phyloP scores from a whole-genome alignment of 2,329 filamentous ascomycete genomes.

The Colletotrichum sp. region DNA sequence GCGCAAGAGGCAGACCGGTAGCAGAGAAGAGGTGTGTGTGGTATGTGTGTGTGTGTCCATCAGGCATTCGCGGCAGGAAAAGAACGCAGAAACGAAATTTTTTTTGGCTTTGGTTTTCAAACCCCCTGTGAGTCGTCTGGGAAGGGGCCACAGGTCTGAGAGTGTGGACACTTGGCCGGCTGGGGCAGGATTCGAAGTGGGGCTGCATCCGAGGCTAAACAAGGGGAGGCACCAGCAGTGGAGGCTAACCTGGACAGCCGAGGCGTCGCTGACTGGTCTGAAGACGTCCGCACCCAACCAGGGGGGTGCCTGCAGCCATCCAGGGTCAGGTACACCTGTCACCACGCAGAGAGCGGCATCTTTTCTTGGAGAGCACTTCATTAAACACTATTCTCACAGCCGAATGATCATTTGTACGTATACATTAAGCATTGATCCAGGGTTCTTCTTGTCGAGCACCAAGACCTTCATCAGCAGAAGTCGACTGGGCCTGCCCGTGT shows the following conservation, averaged over 20 bases:
- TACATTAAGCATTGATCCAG: not conserved
- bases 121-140: not conserved
- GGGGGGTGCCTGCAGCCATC: slow-evolving; percentile 4
- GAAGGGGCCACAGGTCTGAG: not conserved
- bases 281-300: not conserved
- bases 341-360: not conserved
- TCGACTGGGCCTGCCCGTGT: not conserved
- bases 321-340: not conserved
- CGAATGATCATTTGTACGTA: not conserved
- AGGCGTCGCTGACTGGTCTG: not conserved
- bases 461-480: not conserved
- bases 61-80: not conserved
- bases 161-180: not conserved
- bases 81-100: slow-evolving; percentile 9
- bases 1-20: not conserved
- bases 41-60: not conserved
- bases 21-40: not conserved
- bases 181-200: not conserved
- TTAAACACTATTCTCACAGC: not conserved
- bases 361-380: not conserved
- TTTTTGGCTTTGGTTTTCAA: not conserved
- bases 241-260: not conserved
- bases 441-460: not conserved
- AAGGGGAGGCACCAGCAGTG: not conserved
- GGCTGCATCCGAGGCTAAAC: slow-evolving; percentile 3